Conservation (phyloP, 768 basidiomycete genomes). For the Tulasnella sp. region DNA sequence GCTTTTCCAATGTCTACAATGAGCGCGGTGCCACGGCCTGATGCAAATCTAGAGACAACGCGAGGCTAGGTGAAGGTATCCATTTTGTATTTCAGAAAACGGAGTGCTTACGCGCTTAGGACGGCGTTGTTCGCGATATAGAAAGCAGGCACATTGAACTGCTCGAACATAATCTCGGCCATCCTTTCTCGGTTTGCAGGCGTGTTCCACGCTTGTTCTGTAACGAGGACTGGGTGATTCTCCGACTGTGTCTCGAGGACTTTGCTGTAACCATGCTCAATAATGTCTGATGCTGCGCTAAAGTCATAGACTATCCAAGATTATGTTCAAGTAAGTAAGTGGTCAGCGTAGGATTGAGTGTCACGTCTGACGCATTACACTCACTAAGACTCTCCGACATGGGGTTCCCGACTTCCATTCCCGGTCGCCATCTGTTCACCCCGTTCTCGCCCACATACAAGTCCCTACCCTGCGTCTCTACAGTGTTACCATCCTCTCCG, state of each 20-base stretch:
- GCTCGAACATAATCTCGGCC: constrained; percentile 97
- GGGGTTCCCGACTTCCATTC: constrained; percentile 80
- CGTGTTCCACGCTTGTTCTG: constrained; percentile 96
- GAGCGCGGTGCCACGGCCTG: constrained; percentile 93
- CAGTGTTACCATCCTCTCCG: constrained; percentile 25
- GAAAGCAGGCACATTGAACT: constrained; percentile 88
- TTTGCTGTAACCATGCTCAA: constrained; percentile 63
- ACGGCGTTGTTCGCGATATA: constrained; percentile 95
- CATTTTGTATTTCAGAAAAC: background rate
- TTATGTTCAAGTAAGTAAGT: background rate
- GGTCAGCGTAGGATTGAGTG: too few species aligned
- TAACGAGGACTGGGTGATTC: constrained; percentile 86
- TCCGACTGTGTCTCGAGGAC: constrained; percentile 64
- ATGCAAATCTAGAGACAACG: constrained; percentile 64
- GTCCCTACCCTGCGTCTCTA: constrained; percentile 38
- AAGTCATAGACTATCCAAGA: constrained; percentile 44
- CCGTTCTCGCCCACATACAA: constrained; percentile 79
- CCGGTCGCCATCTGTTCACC: constrained; percentile 79
- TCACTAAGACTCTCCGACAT: constrained; percentile 75
- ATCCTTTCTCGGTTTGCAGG: constrained; percentile 84
- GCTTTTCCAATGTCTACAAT: constrained; percentile 90
- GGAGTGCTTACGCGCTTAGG: constrained; percentile 64
- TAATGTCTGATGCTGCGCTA: constrained; percentile 53
- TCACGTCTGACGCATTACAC: constrained; percentile 26
- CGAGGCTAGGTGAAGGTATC: background rate